A percentile compares a stretch with the other conserved stretches of the same genome.
These are phyloP conservation scores for Crithidia bombi DNA, from an alignment of 208 protist genomes.

Conservation along the genomic window DNA sequence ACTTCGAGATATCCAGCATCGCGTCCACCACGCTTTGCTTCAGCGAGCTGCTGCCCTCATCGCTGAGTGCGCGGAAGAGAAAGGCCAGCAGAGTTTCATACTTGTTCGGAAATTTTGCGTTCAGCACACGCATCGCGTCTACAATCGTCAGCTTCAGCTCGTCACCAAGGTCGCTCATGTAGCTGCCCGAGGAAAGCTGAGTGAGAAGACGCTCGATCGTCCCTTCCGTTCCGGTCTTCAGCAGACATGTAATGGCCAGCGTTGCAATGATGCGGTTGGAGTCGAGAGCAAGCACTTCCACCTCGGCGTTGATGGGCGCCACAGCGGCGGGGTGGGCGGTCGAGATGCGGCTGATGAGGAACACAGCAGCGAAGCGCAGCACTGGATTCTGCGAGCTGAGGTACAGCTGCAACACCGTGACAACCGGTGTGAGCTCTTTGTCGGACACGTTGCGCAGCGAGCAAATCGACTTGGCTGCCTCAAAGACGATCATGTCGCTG, in stretches of 20 bases:
- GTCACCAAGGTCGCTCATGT: constrained; percentile 96
- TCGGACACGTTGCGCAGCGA: constrained; percentile 86
- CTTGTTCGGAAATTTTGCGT: constrained; percentile 96
- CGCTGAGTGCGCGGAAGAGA: constrained; percentile 82
- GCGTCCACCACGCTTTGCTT: constrained; percentile 97
- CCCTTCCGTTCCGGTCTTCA: constrained; percentile 97
- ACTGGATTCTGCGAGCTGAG: constrained; percentile 92
- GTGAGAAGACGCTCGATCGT: constrained; percentile 97
- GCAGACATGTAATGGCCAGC: constrained; percentile 97
- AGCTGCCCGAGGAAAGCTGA: constrained; percentile 91
- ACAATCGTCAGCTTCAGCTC: constrained; percentile 98
- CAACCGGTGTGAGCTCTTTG: constrained; percentile 92
- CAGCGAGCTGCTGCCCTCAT: constrained; percentile 91
- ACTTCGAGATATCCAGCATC: constrained; percentile 93
- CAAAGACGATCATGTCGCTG: constrained; percentile 97
- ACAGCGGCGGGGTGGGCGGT: constrained; percentile 85
- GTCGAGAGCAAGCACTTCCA: constrained; percentile 96
- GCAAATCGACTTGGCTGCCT: constrained; percentile 97
- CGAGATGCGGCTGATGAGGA: constrained; percentile 93
- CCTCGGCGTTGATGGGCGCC: constrained; percentile 93
- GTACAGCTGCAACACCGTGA: constrained; percentile 94
- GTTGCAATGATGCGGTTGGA: constrained; percentile 97
- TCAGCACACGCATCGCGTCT: constrained; percentile 95
- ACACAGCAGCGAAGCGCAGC: constrained; percentile 95
- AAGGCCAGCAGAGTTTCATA: constrained; percentile 92